Evolutionary conservation across 306 rosid genomes (phyloP).

Genomic region (Sicyos edulis): DNA sequence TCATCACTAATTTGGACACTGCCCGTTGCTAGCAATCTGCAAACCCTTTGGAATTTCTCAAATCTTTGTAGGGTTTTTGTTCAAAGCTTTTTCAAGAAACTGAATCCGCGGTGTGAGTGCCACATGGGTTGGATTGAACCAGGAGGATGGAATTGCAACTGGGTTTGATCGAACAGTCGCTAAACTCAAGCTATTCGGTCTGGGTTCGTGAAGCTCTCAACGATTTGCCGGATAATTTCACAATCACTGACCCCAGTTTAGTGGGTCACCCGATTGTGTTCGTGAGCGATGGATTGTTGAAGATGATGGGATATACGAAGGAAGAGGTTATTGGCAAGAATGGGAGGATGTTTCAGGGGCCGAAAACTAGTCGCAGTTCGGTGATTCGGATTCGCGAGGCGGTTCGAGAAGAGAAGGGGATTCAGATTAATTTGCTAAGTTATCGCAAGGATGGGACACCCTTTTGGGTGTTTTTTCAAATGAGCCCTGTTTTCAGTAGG

Average conservation of each 20-base stretch:
- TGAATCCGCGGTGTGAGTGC: constrained; percentile 15
- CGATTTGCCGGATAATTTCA: constrained; percentile 56
- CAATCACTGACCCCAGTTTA: constrained; percentile 73
- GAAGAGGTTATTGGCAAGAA: constrained; percentile 63
- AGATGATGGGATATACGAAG: constrained; percentile 57
- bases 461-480: constrained; percentile 68
- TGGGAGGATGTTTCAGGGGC: constrained; percentile 75
- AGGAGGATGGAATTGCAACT: constrained; percentile 44
- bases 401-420: constrained; percentile 49
- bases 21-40: not conserved
- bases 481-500: constrained; percentile 57
- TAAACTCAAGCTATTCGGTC: constrained; percentile 42
- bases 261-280: constrained; percentile 84
- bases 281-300: constrained; percentile 71
- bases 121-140: constrained; percentile 49
- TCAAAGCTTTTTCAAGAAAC: not conserved
- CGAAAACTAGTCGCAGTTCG: constrained; percentile 51
- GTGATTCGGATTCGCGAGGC: constrained; percentile 81
- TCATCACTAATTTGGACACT: not conserved
- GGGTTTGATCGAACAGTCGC: constrained; percentile 41
- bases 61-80: not conserved
- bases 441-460: constrained; percentile 79
- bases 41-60: not conserved
- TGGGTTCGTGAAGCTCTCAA: constrained; percentile 55
- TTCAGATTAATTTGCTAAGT: constrained; percentile 55